A percentile compares a stretch with the other conserved stretches of the same genome.
Conservation (phyloP, 2,329 filamentous ascomycete species). For the Metarhizium album region DNA sequence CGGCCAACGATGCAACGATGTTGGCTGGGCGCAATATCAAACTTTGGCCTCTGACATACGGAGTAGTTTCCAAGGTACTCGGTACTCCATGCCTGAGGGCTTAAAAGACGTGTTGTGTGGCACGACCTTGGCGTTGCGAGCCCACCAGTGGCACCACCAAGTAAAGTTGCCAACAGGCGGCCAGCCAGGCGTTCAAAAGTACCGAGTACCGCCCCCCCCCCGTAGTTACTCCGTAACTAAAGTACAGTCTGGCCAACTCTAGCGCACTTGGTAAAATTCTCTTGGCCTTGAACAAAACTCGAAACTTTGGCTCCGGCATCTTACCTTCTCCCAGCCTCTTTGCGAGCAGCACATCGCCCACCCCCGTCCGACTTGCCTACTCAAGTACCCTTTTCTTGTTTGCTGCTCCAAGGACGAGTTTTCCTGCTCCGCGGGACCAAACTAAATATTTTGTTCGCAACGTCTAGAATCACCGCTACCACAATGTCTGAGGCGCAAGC, state of each 20-base stretch:
- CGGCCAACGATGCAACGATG: not conserved
- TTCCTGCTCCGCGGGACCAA: constrained; percentile 14
- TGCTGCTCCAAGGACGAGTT: constrained; percentile 4
- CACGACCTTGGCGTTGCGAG: too few relatives aligned
- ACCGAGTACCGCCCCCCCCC: too few relatives aligned
- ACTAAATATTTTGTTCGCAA: constrained; percentile 14
- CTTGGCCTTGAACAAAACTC: not conserved
- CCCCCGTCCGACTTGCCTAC: constrained; percentile 7
- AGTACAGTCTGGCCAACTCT: too few relatives aligned
- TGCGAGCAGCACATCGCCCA: constrained; percentile 9
- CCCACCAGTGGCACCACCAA: too few relatives aligned
- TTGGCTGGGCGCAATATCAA: not conserved
- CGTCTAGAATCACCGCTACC: constrained; percentile 20
- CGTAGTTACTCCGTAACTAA: too few relatives aligned
- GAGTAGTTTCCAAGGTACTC: too few relatives aligned
- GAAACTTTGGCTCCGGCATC: constrained; percentile 19
- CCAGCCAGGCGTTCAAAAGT: too few relatives aligned
- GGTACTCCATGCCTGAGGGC: too few relatives aligned
- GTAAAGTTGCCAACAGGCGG: too few relatives aligned
- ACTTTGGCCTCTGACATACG: too few relatives aligned
- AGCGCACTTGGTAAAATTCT: not conserved
- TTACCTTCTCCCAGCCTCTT: constrained; percentile 9
- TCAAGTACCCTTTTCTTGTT: constrained; percentile 11
- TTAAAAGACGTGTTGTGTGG: too few relatives aligned
- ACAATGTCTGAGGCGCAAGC: constrained; percentile 80